Base-by-base conservation (phyloP, 495 filamentous ascomycete genomes). In the Xylaria cubensis region DNA sequence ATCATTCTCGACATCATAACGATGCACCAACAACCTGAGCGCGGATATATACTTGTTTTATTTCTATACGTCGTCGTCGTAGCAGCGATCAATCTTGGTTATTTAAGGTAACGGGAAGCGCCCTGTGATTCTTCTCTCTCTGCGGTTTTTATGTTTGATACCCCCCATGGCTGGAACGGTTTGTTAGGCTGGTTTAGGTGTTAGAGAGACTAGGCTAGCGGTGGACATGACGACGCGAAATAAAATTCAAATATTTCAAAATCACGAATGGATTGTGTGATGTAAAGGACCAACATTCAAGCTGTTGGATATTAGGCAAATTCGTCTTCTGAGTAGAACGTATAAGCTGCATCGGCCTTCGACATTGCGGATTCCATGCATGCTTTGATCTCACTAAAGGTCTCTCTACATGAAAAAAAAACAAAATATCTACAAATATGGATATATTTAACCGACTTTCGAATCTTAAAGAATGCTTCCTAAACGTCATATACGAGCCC, bases 91-190 rank as follows among this genome's bases (percentile, higher is more conserved):
- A 2, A 15, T 64, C 44, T 59, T 39, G 66, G 19, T 9, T 46
- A 34, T 29, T 29, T 36, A 26, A n/a, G 17, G 65, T 56, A 21
- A 34, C 34, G 24, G 50, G 34, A 34, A 53, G 41, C 21, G 61
- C 10, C n/a, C 21, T 44, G 34, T 26, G 50, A 67, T 53, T 44
- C 1, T 53, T 44, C 1, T 42, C 34, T 56, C 58, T 50, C 58
- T 50, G 55, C 5, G 21, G 42, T 46, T 26, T 48, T 48, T 67
- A 73, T 66, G 69, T 75, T 77, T 78, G 76, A 79, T 79, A 77
- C 53, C 53, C 77, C 77, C 77, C 75, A 65, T 36, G 39, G 61
- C 39, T 64, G 69, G 58, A 75, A 72, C 48, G 73, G 53, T 71
- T 73, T 59, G 62, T 17, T 1, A n/a, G 50, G 63, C 46, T 66